Percentiles rank a stretch among this genome's conserved stretches.
Evolutionary conservation across 192 early-diverging fungal species (phyloP).

Genomic region (Radiomyces spectabilis): DNA sequence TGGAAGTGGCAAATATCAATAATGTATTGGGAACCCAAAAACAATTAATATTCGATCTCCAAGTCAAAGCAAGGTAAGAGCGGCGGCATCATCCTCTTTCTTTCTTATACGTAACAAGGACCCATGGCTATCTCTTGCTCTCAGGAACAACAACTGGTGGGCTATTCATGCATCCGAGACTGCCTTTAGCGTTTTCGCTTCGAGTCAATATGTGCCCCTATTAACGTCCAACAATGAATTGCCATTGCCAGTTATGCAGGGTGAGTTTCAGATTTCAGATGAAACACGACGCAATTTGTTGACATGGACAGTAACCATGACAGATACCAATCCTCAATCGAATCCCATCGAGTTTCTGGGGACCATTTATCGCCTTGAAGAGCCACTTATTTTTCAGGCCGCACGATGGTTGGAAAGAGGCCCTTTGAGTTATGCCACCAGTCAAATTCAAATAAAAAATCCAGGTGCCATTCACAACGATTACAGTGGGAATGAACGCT

Average conservation of each 20-base stretch:
- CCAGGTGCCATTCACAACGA: conserved; percentile 20
- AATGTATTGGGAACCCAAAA: conserved; percentile 60
- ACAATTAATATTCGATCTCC: conserved; percentile 57
- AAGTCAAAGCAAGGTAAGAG: conserved; percentile 37
- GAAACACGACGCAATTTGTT: too few relatives aligned
- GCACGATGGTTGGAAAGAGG: conserved; percentile 12
- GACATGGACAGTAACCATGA: not conserved
- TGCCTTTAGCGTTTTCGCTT: conserved; percentile 59
- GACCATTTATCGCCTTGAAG: conserved; percentile 25
- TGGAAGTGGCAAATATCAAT: conserved; percentile 29
- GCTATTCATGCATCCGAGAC: conserved; percentile 45
- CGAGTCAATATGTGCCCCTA: conserved; percentile 25
- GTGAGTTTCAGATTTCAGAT: too few relatives aligned
- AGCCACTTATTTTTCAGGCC: conserved; percentile 20
- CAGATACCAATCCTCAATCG: not conserved
- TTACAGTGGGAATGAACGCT: conserved; percentile 26
- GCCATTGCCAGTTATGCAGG: too few relatives aligned
- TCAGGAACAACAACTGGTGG: conserved; percentile 51
- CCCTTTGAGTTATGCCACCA: conserved; percentile 8
- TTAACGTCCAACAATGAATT: not conserved
- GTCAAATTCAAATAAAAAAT: conserved; percentile 26
- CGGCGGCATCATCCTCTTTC: not conserved
- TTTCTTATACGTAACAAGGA: not conserved
- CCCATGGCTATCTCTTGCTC: not conserved
- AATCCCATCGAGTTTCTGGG: conserved; percentile 26